Conservation (phyloP, 768 basidiomycete species). For the Macrolepiota fuliginosa region DNA sequence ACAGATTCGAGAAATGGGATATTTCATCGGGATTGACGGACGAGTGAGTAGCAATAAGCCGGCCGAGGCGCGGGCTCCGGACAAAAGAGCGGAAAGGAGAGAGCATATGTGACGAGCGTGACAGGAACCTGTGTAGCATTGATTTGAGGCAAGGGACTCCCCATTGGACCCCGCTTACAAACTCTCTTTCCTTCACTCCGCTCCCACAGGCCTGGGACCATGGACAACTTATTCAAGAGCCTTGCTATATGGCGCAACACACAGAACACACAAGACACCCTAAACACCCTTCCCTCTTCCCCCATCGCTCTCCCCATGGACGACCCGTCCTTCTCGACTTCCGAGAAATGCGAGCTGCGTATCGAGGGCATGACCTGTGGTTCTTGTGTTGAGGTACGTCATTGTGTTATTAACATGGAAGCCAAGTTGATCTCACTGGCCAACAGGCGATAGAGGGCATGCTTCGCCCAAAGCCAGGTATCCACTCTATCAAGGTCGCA, state of each 20-base stretch:
- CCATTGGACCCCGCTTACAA: constrained; percentile 4
- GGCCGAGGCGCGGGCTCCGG: constrained; percentile 8
- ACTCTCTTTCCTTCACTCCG: neutral
- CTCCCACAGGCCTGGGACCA: constrained; percentile 15
- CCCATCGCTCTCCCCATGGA: constrained; percentile 20
- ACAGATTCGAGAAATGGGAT: constrained; percentile 84
- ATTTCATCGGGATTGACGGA: constrained; percentile 80
- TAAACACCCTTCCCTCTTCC: constrained; percentile 9
- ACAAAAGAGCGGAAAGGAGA: constrained; percentile 8
- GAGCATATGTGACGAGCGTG: constrained; percentile 10
- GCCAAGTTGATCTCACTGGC: neutral
- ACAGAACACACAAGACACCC: neutral
- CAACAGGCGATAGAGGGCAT: constrained; percentile 80
- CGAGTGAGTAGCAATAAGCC: constrained; percentile 1
- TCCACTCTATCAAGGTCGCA: constrained; percentile 89
- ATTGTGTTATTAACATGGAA: neutral
- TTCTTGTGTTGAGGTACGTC: constrained; percentile 78
- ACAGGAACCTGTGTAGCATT: neutral
- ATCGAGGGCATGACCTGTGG: constrained; percentile 93
- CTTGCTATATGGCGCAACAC: constrained; percentile 9
- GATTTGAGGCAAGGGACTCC: neutral
- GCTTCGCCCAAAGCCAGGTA: constrained; percentile 83
- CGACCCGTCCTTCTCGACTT: constrained; percentile 21
- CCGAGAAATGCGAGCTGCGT: constrained; percentile 70
- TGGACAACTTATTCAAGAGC: constrained; percentile 13